A percentile compares a stretch with the other conserved stretches of the same genome.
Evolutionary conservation across 805 yeast species (phyloP).

Genomic region (Candida bentonensis): DNA sequence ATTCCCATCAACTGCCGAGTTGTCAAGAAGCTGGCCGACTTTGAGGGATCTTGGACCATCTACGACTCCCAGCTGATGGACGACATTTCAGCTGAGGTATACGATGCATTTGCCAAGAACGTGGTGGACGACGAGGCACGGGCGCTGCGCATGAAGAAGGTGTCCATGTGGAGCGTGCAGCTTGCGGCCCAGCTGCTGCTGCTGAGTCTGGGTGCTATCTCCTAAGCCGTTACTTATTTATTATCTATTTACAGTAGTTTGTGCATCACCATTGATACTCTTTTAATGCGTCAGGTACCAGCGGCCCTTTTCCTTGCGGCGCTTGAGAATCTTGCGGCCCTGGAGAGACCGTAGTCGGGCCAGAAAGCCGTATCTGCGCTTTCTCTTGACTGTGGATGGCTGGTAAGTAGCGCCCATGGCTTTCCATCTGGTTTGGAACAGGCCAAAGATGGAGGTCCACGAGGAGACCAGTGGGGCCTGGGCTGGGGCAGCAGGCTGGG

Average conservation of each 20-base stretch:
- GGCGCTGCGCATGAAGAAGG: slow-evolving; percentile 56
- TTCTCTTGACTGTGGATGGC: slow-evolving; percentile 81
- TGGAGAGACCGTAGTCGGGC: slow-evolving; percentile 62
- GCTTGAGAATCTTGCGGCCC: slow-evolving; percentile 65
- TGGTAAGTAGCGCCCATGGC: slow-evolving; percentile 91
- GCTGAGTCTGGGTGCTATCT: slow-evolving; percentile 68
- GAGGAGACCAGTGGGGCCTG: neutral
- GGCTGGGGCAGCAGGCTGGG: neutral
- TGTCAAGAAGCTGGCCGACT: slow-evolving; percentile 64
- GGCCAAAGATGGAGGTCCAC: slow-evolving; percentile 3
- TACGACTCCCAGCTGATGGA: slow-evolving; percentile 87
- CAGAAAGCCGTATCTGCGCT: slow-evolving; percentile 79
- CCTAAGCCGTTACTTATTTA: slow-evolving; percentile 16
- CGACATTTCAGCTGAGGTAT: slow-evolving; percentile 77
- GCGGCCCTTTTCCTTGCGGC: slow-evolving; percentile 80
- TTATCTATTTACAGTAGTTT: slow-evolving; percentile 1
- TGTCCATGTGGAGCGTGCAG: slow-evolving; percentile 89
- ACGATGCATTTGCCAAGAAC: slow-evolving; percentile 78
- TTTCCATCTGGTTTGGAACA: slow-evolving; percentile 52
- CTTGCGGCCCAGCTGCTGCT: slow-evolving; percentile 66
- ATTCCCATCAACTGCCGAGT: slow-evolving; percentile 79
- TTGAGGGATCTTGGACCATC: slow-evolving; percentile 93
- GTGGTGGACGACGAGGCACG: slow-evolving; percentile 79
- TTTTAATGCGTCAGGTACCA: slow-evolving; percentile 75
- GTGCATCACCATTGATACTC: neutral